Conservation (phyloP, 805 yeast species). For the Yarrowia osloensis region DNA sequence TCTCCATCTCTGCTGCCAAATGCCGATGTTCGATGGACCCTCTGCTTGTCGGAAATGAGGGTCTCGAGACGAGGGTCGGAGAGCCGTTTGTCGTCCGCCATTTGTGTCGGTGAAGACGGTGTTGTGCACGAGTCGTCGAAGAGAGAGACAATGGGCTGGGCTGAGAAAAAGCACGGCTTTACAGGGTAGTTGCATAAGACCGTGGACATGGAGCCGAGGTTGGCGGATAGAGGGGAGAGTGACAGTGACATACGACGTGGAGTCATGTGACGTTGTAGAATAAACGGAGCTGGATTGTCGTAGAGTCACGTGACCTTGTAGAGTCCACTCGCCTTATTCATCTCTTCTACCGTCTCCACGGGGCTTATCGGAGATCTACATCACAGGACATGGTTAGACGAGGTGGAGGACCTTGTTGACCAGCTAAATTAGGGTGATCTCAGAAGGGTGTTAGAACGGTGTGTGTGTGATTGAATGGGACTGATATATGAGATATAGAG, state of each 20-base stretch:
- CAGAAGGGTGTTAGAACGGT: too few relatives aligned
- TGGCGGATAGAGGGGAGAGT: background rate
- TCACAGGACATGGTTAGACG: background rate
- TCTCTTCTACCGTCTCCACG: too few relatives aligned
- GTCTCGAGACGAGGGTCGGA: background rate
- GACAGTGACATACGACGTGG: too few relatives aligned
- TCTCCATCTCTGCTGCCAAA: background rate
- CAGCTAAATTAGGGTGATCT: too few relatives aligned
- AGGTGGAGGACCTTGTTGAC: too few relatives aligned
- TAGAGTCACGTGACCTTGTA: too few relatives aligned
- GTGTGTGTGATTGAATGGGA: too few relatives aligned
- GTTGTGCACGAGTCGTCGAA: background rate
- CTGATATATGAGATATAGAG: too few relatives aligned
- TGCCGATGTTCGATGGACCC: background rate
- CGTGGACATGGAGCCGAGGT: background rate
- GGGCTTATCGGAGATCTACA: background rate
- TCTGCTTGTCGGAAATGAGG: background rate
- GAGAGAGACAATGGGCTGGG: background rate
- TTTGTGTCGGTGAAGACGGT: background rate
- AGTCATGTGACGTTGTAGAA: too few relatives aligned
- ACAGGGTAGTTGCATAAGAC: conserved; percentile 10
- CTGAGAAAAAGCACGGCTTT: background rate
- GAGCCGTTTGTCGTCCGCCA: background rate
- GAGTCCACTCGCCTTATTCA: too few relatives aligned
- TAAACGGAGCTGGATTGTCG: too few relatives aligned